These are phyloP conservation scores for Corymbia citriodora DNA, from an alignment of 441 rosid genomes.

Conservation along the genomic window DNA sequence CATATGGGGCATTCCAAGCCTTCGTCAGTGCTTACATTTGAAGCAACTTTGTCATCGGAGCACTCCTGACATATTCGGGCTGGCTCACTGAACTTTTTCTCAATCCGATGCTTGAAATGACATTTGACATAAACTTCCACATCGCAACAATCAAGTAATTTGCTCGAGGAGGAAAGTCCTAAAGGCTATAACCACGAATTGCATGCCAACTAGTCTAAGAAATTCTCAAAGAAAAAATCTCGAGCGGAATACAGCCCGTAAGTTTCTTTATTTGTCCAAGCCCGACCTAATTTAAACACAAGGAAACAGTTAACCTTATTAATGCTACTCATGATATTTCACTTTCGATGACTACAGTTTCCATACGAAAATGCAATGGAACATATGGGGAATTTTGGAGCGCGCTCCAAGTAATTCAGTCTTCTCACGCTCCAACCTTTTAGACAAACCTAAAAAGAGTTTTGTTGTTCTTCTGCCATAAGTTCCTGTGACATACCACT, in stretches of 20 bases:
- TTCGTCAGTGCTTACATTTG: conserved; percentile 10
- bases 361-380: background rate
- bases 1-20: conserved; percentile 20
- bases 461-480: background rate
- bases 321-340: background rate
- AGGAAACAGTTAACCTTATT: background rate
- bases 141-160: background rate
- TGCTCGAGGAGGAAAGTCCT: background rate
- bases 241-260: background rate
- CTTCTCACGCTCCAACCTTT: background rate
- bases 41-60: conserved; percentile 14
- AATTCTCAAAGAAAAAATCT: background rate
- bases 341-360: background rate
- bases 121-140: conserved; percentile 21
- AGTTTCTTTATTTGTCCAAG: background rate
- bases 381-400: background rate
- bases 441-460: background rate
- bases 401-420: background rate
- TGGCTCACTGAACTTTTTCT: conserved; percentile 7
- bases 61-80: conserved; percentile 7
- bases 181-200: background rate
- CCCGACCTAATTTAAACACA: background rate
- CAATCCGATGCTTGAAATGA: conserved; percentile 12
- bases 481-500: background rate
- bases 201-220: background rate